Conservation (phyloP, 176 grass and related monocot genomes). For the Elaeis guineensis region DNA sequence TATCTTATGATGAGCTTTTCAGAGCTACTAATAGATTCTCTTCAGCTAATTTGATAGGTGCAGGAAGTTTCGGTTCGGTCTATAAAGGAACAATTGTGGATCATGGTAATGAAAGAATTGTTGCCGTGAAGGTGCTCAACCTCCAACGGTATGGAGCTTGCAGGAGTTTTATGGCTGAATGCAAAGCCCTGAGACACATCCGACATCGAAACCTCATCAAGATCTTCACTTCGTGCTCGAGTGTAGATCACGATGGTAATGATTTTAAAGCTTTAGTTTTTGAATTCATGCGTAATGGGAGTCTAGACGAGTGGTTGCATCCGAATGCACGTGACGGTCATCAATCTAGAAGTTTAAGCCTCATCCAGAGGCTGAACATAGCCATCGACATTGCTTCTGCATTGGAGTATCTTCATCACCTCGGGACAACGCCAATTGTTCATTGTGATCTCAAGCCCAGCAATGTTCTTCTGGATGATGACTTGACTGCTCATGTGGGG, state of each 20-base stretch:
- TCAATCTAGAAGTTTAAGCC: too few relatives aligned
- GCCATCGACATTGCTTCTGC: slow-evolving; percentile 10
- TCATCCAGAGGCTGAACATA: too few relatives aligned
- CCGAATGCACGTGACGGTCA: too few relatives aligned
- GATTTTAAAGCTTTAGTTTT: slow-evolving; percentile 44
- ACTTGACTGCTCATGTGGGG: slow-evolving; percentile 31
- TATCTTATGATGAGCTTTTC: too few relatives aligned
- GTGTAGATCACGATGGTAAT: slow-evolving; percentile 17
- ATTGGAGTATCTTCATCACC: slow-evolving; percentile 34
- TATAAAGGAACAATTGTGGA: slow-evolving; percentile 9
- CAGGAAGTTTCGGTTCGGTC: too few relatives aligned
- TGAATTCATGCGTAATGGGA: slow-evolving; percentile 36
- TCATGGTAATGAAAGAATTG: not conserved
- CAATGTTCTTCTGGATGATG: slow-evolving; percentile 32
- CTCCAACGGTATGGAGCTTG: slow-evolving; percentile 11
- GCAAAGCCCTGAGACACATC: slow-evolving; percentile 25
- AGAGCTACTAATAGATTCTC: too few relatives aligned
- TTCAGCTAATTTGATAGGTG: too few relatives aligned
- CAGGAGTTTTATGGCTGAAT: slow-evolving; percentile 37
- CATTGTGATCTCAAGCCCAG: slow-evolving; percentile 44
- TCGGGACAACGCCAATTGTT: slow-evolving; percentile 5
- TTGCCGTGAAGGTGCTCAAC: slow-evolving; percentile 44
- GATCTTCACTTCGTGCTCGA: slow-evolving; percentile 32
- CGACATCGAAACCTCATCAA: slow-evolving; percentile 36
- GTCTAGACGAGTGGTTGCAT: not conserved